These are phyloP conservation scores for Apophysomyces elegans DNA, from an alignment of 371 early-diverging fungal species.

Conservation along the genomic window DNA sequence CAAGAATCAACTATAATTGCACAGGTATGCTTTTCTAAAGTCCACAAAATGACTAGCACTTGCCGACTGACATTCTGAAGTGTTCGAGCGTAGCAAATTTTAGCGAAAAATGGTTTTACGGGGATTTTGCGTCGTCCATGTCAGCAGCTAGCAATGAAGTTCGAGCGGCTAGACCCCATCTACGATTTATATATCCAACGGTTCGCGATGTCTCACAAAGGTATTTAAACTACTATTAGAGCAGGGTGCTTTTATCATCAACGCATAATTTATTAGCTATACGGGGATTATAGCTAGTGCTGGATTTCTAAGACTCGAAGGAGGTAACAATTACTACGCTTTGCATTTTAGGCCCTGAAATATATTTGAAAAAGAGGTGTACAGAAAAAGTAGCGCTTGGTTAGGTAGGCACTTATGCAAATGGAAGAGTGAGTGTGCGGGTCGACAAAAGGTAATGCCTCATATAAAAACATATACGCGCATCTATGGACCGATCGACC, in stretches of 20 bases:
- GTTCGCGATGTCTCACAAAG: conserved; percentile 62
- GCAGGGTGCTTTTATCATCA: too few species aligned
- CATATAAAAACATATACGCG: conserved; percentile 59
- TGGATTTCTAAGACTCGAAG: conserved; percentile 30
- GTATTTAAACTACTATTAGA: conserved; percentile 23
- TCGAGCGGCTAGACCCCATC: conserved; percentile 1
- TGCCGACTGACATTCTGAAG: conserved; percentile 20
- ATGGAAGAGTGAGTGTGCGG: conserved; percentile 55
- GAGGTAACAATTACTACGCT: conserved; percentile 7
- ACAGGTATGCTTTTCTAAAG: conserved; percentile 34
- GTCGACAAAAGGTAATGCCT: conserved; percentile 63
- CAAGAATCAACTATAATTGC: conserved; percentile 39
- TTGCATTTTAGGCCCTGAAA: neutral
- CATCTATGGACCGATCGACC: conserved; percentile 5
- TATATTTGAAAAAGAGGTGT: conserved; percentile 2
- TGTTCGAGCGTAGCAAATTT: conserved; percentile 66
- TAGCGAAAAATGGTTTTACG: conserved; percentile 46
- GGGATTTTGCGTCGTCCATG: conserved; percentile 28
- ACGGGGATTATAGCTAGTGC: conserved; percentile 30
- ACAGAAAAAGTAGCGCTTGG: conserved; percentile 57
- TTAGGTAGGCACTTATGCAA: conserved; percentile 48
- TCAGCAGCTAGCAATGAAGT: conserved; percentile 16
- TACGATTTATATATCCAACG: conserved; percentile 63
- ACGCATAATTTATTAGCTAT: conserved; percentile 6
- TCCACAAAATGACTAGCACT: neutral